Evolutionary conservation across 106 monocot species (phyloP).

Genomic region (Allium fistulosum): DNA sequence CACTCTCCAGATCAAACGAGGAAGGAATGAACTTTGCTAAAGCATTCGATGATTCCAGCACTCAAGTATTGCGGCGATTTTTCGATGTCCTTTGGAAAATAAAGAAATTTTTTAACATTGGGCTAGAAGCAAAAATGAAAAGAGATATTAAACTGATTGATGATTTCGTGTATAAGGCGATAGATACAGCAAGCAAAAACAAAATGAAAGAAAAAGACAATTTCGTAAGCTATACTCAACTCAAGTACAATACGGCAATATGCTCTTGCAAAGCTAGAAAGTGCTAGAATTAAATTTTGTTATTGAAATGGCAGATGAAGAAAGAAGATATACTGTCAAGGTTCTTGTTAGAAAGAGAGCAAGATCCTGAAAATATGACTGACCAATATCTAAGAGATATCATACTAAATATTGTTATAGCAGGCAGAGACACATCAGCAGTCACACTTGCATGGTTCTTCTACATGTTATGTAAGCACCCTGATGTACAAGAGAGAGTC

Average conservation of each 20-base stretch:
- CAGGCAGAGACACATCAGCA: constrained; percentile 61
- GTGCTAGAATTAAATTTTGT: background rate
- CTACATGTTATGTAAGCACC: constrained; percentile 8
- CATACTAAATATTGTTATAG: constrained; percentile 46
- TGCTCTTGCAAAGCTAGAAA: background rate
- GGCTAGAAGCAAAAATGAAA: background rate
- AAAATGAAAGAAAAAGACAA: background rate
- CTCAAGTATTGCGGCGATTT: background rate
- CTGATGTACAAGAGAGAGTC: background rate
- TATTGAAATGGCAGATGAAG: background rate
- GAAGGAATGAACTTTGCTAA: background rate
- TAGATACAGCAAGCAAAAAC: background rate
- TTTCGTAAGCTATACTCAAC: background rate
- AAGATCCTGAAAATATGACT: constrained; percentile 16
- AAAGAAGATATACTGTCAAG: constrained; percentile 50
- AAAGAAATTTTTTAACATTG: background rate
- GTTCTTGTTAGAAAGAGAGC: constrained; percentile 27
- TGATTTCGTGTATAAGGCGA: constrained; percentile 1
- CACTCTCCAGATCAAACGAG: background rate
- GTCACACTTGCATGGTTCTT: constrained; percentile 25
- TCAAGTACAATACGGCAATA: background rate
- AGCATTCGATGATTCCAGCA: constrained; percentile 15
- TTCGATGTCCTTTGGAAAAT: constrained; percentile 6
- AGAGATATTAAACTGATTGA: constrained; percentile 4
- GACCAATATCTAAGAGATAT: constrained; percentile 48